phyloP scores from a whole-genome alignment of 2,329 filamentous ascomycete species.

The Tolypocladium tundrense region DNA sequence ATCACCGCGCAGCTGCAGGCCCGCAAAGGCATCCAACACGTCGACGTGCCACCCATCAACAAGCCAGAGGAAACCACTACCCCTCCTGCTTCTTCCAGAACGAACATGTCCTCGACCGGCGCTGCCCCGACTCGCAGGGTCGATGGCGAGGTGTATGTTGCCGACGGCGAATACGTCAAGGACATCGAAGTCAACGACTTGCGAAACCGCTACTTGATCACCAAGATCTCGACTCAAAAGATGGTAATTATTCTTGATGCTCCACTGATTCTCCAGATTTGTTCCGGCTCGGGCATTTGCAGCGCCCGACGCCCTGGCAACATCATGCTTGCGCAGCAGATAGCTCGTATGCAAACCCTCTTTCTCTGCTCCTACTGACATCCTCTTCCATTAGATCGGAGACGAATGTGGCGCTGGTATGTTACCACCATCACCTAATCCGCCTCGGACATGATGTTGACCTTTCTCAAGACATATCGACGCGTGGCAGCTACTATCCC shows the following conservation, averaged over 20 bases:
- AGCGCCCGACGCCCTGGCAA: constrained; percentile 38
- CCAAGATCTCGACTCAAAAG: constrained; percentile 94
- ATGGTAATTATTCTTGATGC: constrained; percentile 79
- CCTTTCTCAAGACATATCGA: constrained; percentile 79
- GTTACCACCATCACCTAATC: constrained; percentile 35
- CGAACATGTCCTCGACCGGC: constrained; percentile 17
- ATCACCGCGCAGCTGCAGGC: constrained; percentile 78
- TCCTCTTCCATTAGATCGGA: constrained; percentile 89
- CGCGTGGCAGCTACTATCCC: constrained; percentile 89
- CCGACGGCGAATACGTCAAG: constrained; percentile 96
- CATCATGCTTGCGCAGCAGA: constrained; percentile 61
- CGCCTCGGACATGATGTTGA: constrained; percentile 39
- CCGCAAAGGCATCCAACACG: constrained; percentile 82
- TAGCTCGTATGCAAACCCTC: constrained; percentile 49
- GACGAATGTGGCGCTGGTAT: constrained; percentile 99
- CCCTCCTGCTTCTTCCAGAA: constrained; percentile 20
- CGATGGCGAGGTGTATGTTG: constrained; percentile 84
- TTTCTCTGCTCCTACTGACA: constrained; percentile 92
- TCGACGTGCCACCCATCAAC: constrained; percentile 76
- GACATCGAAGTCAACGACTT: constrained; percentile 99
- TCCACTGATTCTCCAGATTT: constrained; percentile 28
- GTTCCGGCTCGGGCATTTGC: constrained; percentile 23
- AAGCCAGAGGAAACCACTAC: constrained; percentile 35
- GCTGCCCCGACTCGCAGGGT: constrained; percentile 42
- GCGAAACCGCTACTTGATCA: constrained; percentile 92